These are phyloP conservation scores for Barnettozyma siamensis DNA, from an alignment of 805 yeast species.

Conservation along the genomic window DNA sequence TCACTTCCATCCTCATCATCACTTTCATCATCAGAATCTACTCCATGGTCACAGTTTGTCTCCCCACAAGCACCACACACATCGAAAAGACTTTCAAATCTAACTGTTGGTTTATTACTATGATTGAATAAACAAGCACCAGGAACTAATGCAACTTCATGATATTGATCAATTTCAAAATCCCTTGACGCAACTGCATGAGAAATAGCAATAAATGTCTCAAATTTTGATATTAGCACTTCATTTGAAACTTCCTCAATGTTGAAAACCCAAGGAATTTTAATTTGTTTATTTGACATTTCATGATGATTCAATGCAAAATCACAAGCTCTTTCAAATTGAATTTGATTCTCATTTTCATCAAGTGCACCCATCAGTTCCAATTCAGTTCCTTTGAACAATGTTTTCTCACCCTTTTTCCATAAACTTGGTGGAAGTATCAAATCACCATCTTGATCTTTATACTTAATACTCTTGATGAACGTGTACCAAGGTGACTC, in stretches of 20 bases:
- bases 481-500: slow-evolving; percentile 79
- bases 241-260: slow-evolving; percentile 23
- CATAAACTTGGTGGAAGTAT: slow-evolving; percentile 62
- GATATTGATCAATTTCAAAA: slow-evolving; percentile 72
- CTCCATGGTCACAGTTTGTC: slow-evolving; percentile 29
- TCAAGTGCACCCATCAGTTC: slow-evolving; percentile 59
- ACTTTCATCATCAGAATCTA: slow-evolving; percentile 16
- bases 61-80: slow-evolving; percentile 51
- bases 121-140: slow-evolving; percentile 91
- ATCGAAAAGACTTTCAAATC: slow-evolving; percentile 52
- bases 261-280: slow-evolving; percentile 28
- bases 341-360: slow-evolving; percentile 34
- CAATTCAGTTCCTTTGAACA: slow-evolving; percentile 52
- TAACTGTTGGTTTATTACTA: slow-evolving; percentile 53
- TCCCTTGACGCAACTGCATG: slow-evolving; percentile 70
- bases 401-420: slow-evolving; percentile 41
- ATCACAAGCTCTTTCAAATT: slow-evolving; percentile 32
- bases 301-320: slow-evolving; percentile 26
- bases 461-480: slow-evolving; percentile 42
- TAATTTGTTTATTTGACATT: slow-evolving; percentile 20
- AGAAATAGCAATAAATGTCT: slow-evolving; percentile 49
- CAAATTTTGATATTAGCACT: slow-evolving; percentile 27
- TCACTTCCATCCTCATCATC: slow-evolving; percentile 2
- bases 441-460: slow-evolving; percentile 26
- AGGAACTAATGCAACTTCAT: slow-evolving; percentile 76